Evolutionary conservation across 805 yeast species (phyloP).

Genomic region (Torulaspora quercuum): DNA sequence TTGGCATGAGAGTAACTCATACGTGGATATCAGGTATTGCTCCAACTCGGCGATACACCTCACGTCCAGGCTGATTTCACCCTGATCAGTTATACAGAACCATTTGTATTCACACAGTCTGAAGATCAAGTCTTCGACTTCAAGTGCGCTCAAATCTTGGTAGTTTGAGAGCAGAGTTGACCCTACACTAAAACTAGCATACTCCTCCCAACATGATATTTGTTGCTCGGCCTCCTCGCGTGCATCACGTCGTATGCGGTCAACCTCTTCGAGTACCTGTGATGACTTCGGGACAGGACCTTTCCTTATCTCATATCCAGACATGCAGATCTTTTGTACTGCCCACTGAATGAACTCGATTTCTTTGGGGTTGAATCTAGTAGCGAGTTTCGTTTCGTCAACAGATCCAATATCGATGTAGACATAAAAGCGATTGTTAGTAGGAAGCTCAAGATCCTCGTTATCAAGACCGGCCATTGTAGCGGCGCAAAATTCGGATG

Average conservation of each 20-base stretch:
- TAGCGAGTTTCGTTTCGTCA: slow-evolving; percentile 31
- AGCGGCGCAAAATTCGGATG: slow-evolving; percentile 2
- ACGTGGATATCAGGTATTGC: slow-evolving; percentile 22
- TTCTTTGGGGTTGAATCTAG: slow-evolving; percentile 28
- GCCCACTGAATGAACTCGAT: slow-evolving; percentile 31
- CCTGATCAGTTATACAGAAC: slow-evolving; percentile 26
- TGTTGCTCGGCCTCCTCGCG: slow-evolving; percentile 7
- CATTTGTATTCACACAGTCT: slow-evolving; percentile 29
- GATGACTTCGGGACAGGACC: neutral
- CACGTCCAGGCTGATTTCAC: slow-evolving; percentile 29
- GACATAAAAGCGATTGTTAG: slow-evolving; percentile 26
- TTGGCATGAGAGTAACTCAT: slow-evolving; percentile 22
- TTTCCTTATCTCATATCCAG: slow-evolving; percentile 3
- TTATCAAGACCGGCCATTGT: neutral
- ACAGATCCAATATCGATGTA: slow-evolving; percentile 27
- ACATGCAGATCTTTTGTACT: slow-evolving; percentile 19
- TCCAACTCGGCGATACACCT: slow-evolving; percentile 28
- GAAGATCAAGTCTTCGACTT: slow-evolving; percentile 21
- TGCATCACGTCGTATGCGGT: slow-evolving; percentile 13
- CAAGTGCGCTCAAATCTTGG: slow-evolving; percentile 21
- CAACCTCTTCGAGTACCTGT: slow-evolving; percentile 18
- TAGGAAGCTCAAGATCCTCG: slow-evolving; percentile 9
- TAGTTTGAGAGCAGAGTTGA: slow-evolving; percentile 23
- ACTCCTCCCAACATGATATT: slow-evolving; percentile 15
- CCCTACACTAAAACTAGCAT: slow-evolving; percentile 21